Percentiles rank a stretch among this genome's conserved stretches.
phyloP scores from a whole-genome alignment of 768 basidiomycete species.

The Boletus subparvulus region DNA sequence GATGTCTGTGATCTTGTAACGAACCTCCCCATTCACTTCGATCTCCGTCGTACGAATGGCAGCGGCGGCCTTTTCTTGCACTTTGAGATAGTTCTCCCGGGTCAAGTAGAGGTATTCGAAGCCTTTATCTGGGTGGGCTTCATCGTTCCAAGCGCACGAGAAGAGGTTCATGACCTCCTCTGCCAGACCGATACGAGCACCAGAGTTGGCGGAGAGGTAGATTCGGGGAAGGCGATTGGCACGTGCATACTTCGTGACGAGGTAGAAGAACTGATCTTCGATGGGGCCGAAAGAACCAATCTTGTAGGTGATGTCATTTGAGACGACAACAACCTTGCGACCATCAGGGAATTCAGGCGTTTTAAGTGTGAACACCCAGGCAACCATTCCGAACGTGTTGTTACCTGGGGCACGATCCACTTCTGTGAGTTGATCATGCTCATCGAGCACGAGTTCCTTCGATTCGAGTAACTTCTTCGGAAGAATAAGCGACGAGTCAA shows the following conservation, averaged over 20 bases:
- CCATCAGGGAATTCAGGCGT: conserved; percentile 93
- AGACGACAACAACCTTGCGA: conserved; percentile 83
- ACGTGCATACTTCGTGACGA: conserved; percentile 92
- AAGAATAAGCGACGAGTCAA: conserved; percentile 61
- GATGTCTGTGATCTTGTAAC: conserved; percentile 94
- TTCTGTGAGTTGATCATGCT: conserved; percentile 86
- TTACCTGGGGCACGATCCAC: conserved; percentile 92
- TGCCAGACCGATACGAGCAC: conserved; percentile 93
- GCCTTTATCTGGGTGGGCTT: conserved; percentile 85
- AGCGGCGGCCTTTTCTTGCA: conserved; percentile 80
- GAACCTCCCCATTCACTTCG: conserved; percentile 80
- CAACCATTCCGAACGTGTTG: conserved; percentile 97
- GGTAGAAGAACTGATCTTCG: conserved; percentile 96
- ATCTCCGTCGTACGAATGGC: conserved; percentile 82
- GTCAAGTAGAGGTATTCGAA: conserved; percentile 96
- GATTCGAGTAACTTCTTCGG: conserved; percentile 82
- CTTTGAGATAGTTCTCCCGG: conserved; percentile 83
- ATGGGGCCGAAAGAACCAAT: conserved; percentile 96
- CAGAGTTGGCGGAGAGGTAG: conserved; percentile 98
- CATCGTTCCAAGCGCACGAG: conserved; percentile 88
- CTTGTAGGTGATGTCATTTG: conserved; percentile 98
- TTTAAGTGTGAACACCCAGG: conserved; percentile 89
- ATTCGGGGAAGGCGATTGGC: conserved; percentile 86
- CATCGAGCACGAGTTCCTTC: conserved; percentile 91
- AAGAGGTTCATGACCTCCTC: conserved; percentile 89